Percentiles rank a stretch among this genome's conserved stretches.
These are phyloP conservation scores for Tolypocladium endophyticum DNA, from an alignment of 2,329 filamentous ascomycete species.

Conservation along the genomic window DNA sequence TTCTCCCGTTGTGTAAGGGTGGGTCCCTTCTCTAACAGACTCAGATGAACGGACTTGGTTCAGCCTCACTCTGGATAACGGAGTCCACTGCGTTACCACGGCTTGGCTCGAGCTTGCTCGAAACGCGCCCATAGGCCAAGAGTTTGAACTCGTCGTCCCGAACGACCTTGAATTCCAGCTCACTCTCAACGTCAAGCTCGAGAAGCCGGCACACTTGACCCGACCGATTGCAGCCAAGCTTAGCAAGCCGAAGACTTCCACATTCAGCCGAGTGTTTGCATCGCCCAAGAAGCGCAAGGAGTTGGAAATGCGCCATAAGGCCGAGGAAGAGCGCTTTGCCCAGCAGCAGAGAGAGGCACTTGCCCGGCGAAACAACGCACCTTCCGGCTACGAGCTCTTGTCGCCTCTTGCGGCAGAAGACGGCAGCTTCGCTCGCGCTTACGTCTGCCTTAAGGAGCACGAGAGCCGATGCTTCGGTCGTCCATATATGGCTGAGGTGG, in stretches of 20 bases:
- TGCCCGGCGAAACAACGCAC: conserved; percentile 50
- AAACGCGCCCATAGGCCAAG: conserved; percentile 89
- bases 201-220: conserved; percentile 58
- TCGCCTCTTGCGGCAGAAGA: conserved; percentile 81
- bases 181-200: conserved; percentile 89
- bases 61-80: conserved; percentile 94
- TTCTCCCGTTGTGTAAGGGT: conserved; percentile 3
- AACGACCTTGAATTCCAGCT: conserved; percentile 99
- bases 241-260: conserved; percentile 64
- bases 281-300: conserved; percentile 97
- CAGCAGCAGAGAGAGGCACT: conserved; percentile 54
- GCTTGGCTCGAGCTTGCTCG: conserved; percentile 88
- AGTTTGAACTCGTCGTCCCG: conserved; percentile 94
- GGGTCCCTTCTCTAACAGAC: conserved; percentile 12
- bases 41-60: conserved; percentile 86
- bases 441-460: conserved; percentile 88
- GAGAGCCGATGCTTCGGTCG: conserved; percentile 82
- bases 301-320: conserved; percentile 71
- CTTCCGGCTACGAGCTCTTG: conserved; percentile 75
- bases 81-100: conserved; percentile 93
- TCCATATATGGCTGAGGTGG: conserved; percentile 77
- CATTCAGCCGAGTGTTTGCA: conserved; percentile 85
- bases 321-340: conserved; percentile 67
- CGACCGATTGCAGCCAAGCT: conserved; percentile 51
- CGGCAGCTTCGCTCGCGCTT: conserved; percentile 88